Conservation (phyloP, 495 filamentous ascomycete species). For the Halenospora varia region DNA sequence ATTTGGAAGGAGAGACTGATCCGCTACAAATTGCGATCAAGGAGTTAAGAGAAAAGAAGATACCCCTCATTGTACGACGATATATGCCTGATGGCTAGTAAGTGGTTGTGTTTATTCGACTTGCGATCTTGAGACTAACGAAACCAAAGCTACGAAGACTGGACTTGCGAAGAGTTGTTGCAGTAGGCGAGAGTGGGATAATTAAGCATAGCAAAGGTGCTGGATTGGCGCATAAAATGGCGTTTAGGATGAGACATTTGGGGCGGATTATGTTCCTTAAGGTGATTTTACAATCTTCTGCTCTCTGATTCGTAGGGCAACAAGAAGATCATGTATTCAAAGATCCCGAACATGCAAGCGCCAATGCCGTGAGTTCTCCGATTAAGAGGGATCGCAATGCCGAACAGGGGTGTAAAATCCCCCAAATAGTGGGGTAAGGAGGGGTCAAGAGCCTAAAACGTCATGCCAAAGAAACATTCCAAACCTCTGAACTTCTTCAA, state of each 20-base stretch:
- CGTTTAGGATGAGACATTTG: conserved; percentile 15
- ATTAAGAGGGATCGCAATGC: conserved; percentile 5
- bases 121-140: conserved; percentile 21
- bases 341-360: neutral
- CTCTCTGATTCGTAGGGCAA: neutral
- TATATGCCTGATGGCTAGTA: conserved; percentile 98
- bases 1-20: conserved; percentile 96
- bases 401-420: conserved; percentile 17
- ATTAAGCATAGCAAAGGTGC: conserved; percentile 15
- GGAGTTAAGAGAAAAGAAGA: conserved; percentile 96
- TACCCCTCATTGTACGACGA: conserved; percentile 87
- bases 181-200: conserved; percentile 24
- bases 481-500: neutral
- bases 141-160: conserved; percentile 84
- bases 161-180: conserved; percentile 94
- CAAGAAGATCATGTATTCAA: neutral
- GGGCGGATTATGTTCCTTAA: neutral
- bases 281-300: neutral
- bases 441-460: conserved; percentile 23
- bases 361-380: conserved; percentile 22
- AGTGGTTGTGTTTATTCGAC: conserved; percentile 32
- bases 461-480: conserved; percentile 11
- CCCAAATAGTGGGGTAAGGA: conserved; percentile 16
- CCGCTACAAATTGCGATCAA: conserved; percentile 96
- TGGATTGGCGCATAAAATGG: conserved; percentile 23